Evolutionary conservation across 2,329 filamentous ascomycete species (phyloP), one percentile per base, ranked within the genome.

Genomic region (Paecilomyces sp.): DNA sequence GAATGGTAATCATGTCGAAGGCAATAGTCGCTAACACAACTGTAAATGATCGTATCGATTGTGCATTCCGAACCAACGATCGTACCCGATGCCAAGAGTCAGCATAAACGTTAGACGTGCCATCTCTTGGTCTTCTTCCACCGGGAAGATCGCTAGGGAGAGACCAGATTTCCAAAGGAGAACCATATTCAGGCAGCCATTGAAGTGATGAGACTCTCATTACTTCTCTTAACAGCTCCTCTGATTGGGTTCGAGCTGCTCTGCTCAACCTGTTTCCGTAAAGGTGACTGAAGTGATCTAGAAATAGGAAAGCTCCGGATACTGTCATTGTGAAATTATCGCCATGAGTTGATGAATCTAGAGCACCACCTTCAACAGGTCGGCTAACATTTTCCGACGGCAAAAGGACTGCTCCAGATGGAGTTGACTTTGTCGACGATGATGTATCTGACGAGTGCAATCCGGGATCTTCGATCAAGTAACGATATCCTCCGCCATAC

Each of bases 241-340:
- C 66, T 1, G 67, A 66, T 53, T 62, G 59, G 54, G 31, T 64
- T 34, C 59, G 60, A 2, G 60, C 62, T 22, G 41, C 15, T 2
- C 24, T 28, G 9, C 54, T 61, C 15, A 66, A 28, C 9, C 57
- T 57, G 31, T 68, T 68, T 6, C 63, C 65, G 25, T 67, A 69
- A 1, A 69, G 57, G 13, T 61, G 60, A 33, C 61, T 60, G 28
- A 69, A 66, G 59, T 69, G 66, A 51, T 69, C 67, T 12, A 69
- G 57, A 12, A 68, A 69, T 6, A 62, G 62, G 18, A 63, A 57
- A 25, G 63, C 63, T 4, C 67, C 67, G 1, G 65, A 22, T 11
- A 66, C 24, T 9, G 64, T 66, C n/a, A 66, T 62, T 5, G 55
- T 61, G 24, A 31, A 55, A 15, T 18, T 18, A n/a, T 47, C 47